phyloP scores from a whole-genome alignment of 2,329 filamentous ascomycete species.

The Dryadomyces sulphureus region DNA sequence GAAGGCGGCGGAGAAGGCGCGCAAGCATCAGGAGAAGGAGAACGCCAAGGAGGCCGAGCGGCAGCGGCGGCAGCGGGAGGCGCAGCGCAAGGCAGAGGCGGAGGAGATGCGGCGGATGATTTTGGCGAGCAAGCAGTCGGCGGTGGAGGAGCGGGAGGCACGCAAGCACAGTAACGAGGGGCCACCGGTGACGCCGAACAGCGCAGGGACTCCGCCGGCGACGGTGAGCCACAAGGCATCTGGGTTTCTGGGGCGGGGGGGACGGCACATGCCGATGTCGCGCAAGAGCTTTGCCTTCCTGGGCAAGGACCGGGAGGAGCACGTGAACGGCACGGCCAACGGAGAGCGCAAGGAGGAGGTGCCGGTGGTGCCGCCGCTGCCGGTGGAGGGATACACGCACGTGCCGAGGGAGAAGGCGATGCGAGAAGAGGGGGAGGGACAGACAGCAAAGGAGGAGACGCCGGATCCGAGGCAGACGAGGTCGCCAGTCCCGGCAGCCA shows the following conservation, averaged over 20 bases:
- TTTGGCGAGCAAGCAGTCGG: conserved; percentile 49
- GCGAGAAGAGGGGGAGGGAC: background rate
- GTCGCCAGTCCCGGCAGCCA: background rate
- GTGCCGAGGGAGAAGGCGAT: background rate
- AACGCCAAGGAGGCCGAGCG: conserved; percentile 29
- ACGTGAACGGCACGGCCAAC: conserved; percentile 13
- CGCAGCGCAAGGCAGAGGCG: conserved; percentile 36
- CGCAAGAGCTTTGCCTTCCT: conserved; percentile 60
- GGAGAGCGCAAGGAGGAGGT: conserved; percentile 9
- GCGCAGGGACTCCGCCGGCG: conserved; percentile 1
- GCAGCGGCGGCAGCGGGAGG: conserved; percentile 21
- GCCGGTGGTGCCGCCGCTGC: background rate
- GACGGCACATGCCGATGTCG: conserved; percentile 62
- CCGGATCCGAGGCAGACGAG: too few relatives aligned
- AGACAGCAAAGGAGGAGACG: too few relatives aligned
- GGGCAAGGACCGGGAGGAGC: conserved; percentile 23
- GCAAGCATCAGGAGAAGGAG: conserved; percentile 30
- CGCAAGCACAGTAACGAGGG: conserved; percentile 22
- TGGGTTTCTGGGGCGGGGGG: conserved; percentile 48
- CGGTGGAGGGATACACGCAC: background rate
- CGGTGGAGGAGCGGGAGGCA: conserved; percentile 38
- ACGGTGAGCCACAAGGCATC: conserved; percentile 8
- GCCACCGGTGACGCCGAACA: conserved; percentile 5
- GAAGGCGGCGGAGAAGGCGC: conserved; percentile 35
- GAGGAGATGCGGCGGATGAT: conserved; percentile 48